Percentiles rank a stretch among this genome's conserved stretches.
Conservation (phyloP, 1,139 yeast species). For the Arxiozyma bovina region DNA sequence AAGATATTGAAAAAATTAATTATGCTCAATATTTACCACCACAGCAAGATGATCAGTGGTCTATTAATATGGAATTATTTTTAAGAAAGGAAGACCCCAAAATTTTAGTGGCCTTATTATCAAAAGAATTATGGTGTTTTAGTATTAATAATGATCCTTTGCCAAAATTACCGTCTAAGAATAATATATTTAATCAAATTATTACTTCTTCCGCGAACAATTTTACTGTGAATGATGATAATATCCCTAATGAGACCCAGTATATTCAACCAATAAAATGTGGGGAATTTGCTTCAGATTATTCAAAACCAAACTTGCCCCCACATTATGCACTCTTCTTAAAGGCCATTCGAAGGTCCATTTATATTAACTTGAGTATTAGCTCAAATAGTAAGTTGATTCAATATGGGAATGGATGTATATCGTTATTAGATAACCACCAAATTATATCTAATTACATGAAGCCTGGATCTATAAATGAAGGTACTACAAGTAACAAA, state of each 20-base stretch:
- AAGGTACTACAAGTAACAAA: not conserved
- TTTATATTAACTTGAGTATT: constrained; percentile 39
- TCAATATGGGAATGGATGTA: constrained; percentile 50
- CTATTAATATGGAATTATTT: constrained; percentile 52
- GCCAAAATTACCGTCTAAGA: constrained; percentile 17
- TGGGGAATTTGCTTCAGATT: constrained; percentile 30
- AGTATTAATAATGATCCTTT: constrained; percentile 34
- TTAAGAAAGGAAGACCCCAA: constrained; percentile 45
- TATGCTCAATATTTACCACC: constrained; percentile 29
- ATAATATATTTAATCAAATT: not conserved
- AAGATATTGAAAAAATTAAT: constrained; percentile 25
- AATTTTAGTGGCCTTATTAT: constrained; percentile 48
- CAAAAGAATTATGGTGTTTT: constrained; percentile 56
- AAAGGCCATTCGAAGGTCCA: constrained; percentile 50
- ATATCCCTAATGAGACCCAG: not conserved
- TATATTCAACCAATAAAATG: constrained; percentile 20
- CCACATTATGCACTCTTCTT: constrained; percentile 49
- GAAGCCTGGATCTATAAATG: not conserved
- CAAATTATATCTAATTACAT: constrained; percentile 12
- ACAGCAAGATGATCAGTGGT: constrained; percentile 33
- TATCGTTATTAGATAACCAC: constrained; percentile 16
- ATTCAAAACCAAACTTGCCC: constrained; percentile 35
- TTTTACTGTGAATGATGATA: not conserved
- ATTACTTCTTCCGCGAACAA: not conserved
- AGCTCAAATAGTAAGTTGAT: constrained; percentile 33